Conservation (phyloP, 768 basidiomycete species). For the Tulasnella sp. region DNA sequence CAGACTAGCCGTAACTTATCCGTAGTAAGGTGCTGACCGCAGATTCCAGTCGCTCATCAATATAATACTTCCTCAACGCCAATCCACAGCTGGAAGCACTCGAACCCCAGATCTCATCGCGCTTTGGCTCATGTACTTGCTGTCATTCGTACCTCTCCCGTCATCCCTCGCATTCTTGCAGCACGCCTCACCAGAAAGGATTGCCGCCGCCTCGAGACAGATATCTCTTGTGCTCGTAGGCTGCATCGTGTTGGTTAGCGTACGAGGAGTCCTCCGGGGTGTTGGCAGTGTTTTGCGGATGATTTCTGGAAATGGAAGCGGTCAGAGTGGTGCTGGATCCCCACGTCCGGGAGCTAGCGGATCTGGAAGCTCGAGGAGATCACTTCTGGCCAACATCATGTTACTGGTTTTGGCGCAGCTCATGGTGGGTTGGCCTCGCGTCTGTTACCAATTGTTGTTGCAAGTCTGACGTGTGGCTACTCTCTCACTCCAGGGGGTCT, state of each 20-base stretch:
- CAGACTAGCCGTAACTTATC: neutral
- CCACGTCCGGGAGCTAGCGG: conserved; percentile 44
- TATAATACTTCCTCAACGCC: conserved; percentile 41
- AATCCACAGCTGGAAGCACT: conserved; percentile 24
- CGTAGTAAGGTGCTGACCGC: neutral
- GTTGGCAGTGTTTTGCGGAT: conserved; percentile 51
- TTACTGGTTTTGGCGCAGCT: conserved; percentile 73
- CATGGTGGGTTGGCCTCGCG: conserved; percentile 53
- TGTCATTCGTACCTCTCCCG: conserved; percentile 40
- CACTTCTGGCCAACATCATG: conserved; percentile 68
- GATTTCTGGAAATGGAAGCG: neutral
- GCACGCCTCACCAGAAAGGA: conserved; percentile 35
- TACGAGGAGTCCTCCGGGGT: conserved; percentile 64
- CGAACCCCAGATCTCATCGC: conserved; percentile 40
- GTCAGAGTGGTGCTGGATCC: neutral
- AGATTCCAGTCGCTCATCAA: conserved; percentile 50
- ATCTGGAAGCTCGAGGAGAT: conserved; percentile 60
- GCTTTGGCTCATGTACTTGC: conserved; percentile 42
- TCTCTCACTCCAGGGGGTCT: conserved; percentile 58
- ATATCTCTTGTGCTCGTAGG: conserved; percentile 70
- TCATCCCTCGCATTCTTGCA: conserved; percentile 14
- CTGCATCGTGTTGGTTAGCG: conserved; percentile 67
- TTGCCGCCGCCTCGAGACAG: conserved; percentile 50
- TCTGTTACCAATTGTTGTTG: neutral
- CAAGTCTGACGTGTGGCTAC: conserved; percentile 8